Base-by-base conservation (phyloP, 2,329 filamentous ascomycete genomes). In the Elsinoe perseae region DNA sequence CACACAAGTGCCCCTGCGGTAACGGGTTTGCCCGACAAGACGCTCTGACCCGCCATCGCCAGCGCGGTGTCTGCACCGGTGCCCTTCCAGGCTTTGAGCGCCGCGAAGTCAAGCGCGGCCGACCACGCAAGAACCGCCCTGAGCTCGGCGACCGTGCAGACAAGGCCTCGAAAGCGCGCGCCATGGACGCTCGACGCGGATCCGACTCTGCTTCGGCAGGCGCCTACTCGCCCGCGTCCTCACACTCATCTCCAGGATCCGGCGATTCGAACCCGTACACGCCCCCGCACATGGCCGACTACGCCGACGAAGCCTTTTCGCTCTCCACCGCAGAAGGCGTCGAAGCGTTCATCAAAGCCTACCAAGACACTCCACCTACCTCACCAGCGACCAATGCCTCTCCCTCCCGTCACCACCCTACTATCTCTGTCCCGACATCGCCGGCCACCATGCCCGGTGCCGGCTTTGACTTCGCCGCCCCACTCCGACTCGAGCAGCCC, bases 1-100 rank as follows among this genome's bases (percentile, higher is more conserved):
- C 92, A 3, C 95, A 96, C 69, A 87, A 89, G 44, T 98, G 93
- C 73, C 84, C 89, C 61, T 98, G 93, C 68, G 90, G 92, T 57
- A 95, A 95, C 71, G 89, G 86, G 62, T 98, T 98, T 69, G 92
- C 92, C 30, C 84, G 93, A 57, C 92, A 97, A 66, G 93, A 98
- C 69, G 93, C 93, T 14, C 80, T 98, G 54, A 97, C 93, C 20
- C 83, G 93, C 56, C 93, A 98, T 69, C 84, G 91, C 55, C 93
- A 97, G 71, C 85, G 93, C 38, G 93, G 92, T 56, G 95, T 96
- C 88, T 98, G 93, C 71, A 86, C 93, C 57, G 93, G 93, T 56
- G 92, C 90, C 4, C 95, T 97, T 64, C 89, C 95, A 61, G 91
- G 91, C 36, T 71, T 64, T 50, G 67, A 70, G 60, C 69, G 69